These are phyloP conservation scores for Gossypium mustelinum DNA, from an alignment of 345 rosid genomes.

Conservation along the genomic window DNA sequence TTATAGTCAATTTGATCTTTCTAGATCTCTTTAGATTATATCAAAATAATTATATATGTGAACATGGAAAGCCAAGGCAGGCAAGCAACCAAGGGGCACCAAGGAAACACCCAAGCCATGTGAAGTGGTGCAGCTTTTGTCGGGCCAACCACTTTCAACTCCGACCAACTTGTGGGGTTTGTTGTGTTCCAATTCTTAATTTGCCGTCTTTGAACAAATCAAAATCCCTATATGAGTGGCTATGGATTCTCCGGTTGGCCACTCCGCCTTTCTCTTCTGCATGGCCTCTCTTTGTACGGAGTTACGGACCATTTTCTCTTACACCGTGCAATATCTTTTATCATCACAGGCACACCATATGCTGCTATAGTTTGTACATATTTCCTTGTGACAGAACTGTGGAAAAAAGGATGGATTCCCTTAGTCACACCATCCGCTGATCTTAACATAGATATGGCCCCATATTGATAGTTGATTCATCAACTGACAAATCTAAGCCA, in stretches of 20 bases:
- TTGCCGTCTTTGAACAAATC: background rate
- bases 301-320: background rate
- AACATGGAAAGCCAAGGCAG: conserved; percentile 12
- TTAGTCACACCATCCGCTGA: background rate
- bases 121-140: conserved; percentile 34
- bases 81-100: background rate
- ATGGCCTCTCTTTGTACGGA: conserved; percentile 28
- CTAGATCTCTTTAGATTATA: background rate
- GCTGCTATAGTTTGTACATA: background rate
- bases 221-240: conserved; percentile 19
- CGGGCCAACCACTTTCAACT: conserved; percentile 41
- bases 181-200: background rate
- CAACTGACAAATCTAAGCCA: background rate
- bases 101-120: conserved; percentile 5
- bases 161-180: conserved; percentile 39
- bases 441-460: background rate
- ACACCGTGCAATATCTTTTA: background rate
- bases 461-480: background rate
- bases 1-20: background rate
- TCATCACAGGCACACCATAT: background rate
- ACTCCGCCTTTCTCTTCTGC: background rate
- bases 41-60: background rate
- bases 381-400: background rate
- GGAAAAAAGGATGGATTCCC: background rate
- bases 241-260: conserved; percentile 24